phyloP scores from a whole-genome alignment of 2,329 filamentous ascomycete genomes.

The Beauveria pseudobassiana region DNA sequence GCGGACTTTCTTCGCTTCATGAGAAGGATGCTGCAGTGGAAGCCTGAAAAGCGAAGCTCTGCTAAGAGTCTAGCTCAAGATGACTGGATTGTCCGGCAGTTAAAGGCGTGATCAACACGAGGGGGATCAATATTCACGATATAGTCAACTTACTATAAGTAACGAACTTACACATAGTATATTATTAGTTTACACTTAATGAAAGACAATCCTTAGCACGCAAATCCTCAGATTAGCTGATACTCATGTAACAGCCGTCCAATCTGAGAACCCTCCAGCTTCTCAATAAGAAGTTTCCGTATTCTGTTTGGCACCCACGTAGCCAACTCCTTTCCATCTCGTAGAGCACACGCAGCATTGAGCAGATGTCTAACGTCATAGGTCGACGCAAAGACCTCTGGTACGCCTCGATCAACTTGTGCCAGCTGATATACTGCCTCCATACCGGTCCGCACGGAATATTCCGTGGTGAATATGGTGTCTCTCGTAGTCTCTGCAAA shows the following conservation, averaged over 20 bases:
- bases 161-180: too few relatives aligned
- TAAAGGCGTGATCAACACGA: not conserved
- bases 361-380: not conserved
- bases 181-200: not conserved
- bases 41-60: conserved; percentile 16
- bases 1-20: conserved; percentile 27
- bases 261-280: not conserved
- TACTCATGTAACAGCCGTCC: not conserved
- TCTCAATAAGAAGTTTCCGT: not conserved
- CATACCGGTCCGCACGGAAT: conserved; percentile 29
- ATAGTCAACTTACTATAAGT: too few relatives aligned
- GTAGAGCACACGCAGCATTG: not conserved
- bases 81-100: conserved; percentile 9
- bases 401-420: not conserved
- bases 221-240: not conserved
- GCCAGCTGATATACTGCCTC: conserved; percentile 25
- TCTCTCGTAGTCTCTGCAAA: not conserved
- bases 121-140: too few relatives aligned
- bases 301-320: not conserved
- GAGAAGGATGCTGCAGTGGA: conserved; percentile 31
- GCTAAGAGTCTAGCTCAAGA: too few relatives aligned
- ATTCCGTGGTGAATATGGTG: conserved; percentile 20
- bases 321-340: not conserved
- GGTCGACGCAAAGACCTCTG: not conserved
- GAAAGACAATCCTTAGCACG: not conserved